phyloP scores from a whole-genome alignment of 306 rosid genomes.

The Glycine soja region DNA sequence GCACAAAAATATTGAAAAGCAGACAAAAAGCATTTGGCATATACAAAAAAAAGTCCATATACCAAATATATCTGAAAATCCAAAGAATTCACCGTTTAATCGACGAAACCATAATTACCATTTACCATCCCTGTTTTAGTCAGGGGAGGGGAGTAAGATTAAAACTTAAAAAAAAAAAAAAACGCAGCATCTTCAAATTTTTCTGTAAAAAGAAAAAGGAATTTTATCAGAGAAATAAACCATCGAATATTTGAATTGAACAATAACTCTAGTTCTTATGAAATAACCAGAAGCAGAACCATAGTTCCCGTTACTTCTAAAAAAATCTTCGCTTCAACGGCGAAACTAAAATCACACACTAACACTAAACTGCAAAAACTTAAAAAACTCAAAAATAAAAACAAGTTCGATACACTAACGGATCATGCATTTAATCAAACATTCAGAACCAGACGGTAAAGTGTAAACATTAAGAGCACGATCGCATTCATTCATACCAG shows the following conservation, averaged over 20 bases:
- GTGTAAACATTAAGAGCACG: conserved; percentile 6
- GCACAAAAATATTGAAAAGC: conserved; percentile 34
- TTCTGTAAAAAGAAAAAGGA: neutral
- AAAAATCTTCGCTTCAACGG: conserved; percentile 4
- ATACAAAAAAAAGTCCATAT: neutral
- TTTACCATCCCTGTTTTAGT: conserved; percentile 23
- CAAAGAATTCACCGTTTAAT: conserved; percentile 27
- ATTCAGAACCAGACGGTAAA: conserved; percentile 32
- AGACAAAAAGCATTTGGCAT: conserved; percentile 8
- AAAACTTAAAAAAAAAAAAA: neutral
- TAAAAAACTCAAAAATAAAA: no score
- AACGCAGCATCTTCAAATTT: conserved; percentile 22
- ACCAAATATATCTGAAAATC: conserved; percentile 26
- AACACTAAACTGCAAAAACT: neutral
- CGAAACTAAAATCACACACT: conserved; percentile 37
- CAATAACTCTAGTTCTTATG: neutral
- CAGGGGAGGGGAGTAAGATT: neutral
- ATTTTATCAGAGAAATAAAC: conserved; percentile 11
- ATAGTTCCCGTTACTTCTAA: conserved; percentile 24
- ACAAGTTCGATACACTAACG: neutral
- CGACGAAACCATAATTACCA: neutral
- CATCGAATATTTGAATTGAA: conserved; percentile 28
- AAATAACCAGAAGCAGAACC: conserved; percentile 10
- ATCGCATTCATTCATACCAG: conserved; percentile 64
- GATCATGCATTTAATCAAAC: conserved; percentile 46